phyloP scores from a whole-genome alignment of 31 red algal species.

The Odonthalia washingtoniensis region DNA sequence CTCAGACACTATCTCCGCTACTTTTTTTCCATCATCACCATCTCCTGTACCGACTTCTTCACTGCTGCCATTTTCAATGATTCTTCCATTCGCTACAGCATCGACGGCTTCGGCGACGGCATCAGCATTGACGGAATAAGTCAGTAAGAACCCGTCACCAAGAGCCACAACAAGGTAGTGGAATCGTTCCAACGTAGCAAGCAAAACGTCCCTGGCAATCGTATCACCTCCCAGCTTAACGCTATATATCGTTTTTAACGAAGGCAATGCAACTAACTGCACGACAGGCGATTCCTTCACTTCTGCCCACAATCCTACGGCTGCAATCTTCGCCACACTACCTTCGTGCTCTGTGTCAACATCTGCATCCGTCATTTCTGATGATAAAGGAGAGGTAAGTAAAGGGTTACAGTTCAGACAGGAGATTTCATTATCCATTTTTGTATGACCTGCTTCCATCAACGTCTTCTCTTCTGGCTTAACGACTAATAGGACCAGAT shows the following conservation, averaged over 20 bases:
- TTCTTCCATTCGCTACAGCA: background rate
- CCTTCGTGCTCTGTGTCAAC: background rate
- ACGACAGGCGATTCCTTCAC: slow-evolving; percentile 80
- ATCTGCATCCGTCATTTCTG: slow-evolving; percentile 59
- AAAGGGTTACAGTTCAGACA: slow-evolving; percentile 87
- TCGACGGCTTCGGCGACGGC: slow-evolving; percentile 38
- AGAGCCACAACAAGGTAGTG: slow-evolving; percentile 91
- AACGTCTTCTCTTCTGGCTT: slow-evolving; percentile 65
- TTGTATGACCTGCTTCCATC: slow-evolving; percentile 59
- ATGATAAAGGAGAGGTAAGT: slow-evolving; percentile 15
- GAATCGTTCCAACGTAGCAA: slow-evolving; percentile 82
- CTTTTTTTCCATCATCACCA: slow-evolving; percentile 37
- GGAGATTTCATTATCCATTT: slow-evolving; percentile 86
- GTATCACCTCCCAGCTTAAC: slow-evolving; percentile 80
- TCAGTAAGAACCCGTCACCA: slow-evolving; percentile 94
- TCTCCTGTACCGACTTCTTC: slow-evolving; percentile 4
- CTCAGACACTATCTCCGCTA: slow-evolving; percentile 58
- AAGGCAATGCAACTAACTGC: slow-evolving; percentile 84
- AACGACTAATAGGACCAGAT: slow-evolving; percentile 75
- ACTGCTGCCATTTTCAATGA: slow-evolving; percentile 57
- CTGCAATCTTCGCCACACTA: slow-evolving; percentile 68
- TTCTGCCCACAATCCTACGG: slow-evolving; percentile 95
- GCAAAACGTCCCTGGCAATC: slow-evolving; percentile 87
- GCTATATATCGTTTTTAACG: slow-evolving; percentile 66
- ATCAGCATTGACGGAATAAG: slow-evolving; percentile 78